Evolutionary conservation across 495 filamentous ascomycete genomes (phyloP).

Genomic region (Hyaloscypha hepaticicola): DNA sequence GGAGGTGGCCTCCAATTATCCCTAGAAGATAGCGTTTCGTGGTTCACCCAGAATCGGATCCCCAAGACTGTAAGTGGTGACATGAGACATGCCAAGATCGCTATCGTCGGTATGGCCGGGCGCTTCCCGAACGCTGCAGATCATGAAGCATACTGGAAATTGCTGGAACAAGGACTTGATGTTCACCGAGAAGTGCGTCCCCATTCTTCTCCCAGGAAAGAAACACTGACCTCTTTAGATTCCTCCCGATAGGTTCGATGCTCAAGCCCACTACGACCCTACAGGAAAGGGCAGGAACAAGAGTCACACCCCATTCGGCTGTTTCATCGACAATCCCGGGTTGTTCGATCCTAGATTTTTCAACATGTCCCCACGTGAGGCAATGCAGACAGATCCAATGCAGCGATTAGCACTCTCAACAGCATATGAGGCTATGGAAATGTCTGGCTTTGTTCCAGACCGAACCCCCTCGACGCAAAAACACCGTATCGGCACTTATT

Average conservation of each 20-base stretch:
- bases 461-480: slow-evolving; percentile 65
- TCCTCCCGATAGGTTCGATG: slow-evolving; percentile 44
- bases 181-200: slow-evolving; percentile 27
- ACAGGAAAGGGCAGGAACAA: slow-evolving; percentile 74
- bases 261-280: slow-evolving; percentile 41
- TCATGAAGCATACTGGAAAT: slow-evolving; percentile 44
- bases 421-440: slow-evolving; percentile 89
- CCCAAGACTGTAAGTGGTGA: slow-evolving; percentile 76
- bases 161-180: slow-evolving; percentile 38
- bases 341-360: slow-evolving; percentile 86
- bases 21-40: slow-evolving; percentile 39
- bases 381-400: slow-evolving; percentile 84
- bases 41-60: slow-evolving; percentile 58
- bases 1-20: slow-evolving; percentile 42
- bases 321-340: slow-evolving; percentile 50
- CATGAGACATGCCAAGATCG: slow-evolving; percentile 61
- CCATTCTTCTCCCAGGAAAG: background rate
- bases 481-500: slow-evolving; percentile 49
- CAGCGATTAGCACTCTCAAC: slow-evolving; percentile 81
- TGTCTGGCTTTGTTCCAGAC: slow-evolving; percentile 82
- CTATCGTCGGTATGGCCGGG: slow-evolving; percentile 43
- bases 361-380: slow-evolving; percentile 95
- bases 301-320: slow-evolving; percentile 56
- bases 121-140: slow-evolving; percentile 39
- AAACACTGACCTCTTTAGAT: slow-evolving; percentile 47